These are phyloP conservation scores for Yamadazyma trypodendri DNA, from an alignment of 1,139 yeast species.

Conservation along the genomic window DNA sequence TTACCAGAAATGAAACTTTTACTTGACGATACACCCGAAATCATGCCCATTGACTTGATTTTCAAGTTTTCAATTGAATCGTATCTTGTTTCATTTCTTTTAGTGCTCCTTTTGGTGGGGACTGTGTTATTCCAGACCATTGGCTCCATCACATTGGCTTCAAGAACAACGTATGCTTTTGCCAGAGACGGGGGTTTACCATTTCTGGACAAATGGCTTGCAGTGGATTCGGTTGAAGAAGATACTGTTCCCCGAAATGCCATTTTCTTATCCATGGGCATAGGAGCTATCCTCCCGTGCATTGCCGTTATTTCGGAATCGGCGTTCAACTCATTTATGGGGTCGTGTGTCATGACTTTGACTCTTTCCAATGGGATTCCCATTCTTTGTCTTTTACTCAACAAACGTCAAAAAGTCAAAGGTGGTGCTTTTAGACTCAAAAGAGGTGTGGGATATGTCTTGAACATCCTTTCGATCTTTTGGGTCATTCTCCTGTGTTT, in stretches of 20 bases:
- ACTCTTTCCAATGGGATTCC: conserved; percentile 81
- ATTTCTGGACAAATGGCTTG: conserved; percentile 60
- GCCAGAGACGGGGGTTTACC: conserved; percentile 91
- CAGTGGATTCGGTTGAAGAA: conserved; percentile 59
- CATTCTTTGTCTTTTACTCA: conserved; percentile 58
- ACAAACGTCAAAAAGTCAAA: conserved; percentile 59
- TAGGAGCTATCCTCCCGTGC: conserved; percentile 60
- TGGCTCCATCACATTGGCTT: conserved; percentile 80
- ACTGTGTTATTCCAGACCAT: conserved; percentile 76
- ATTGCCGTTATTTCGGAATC: conserved; percentile 68
- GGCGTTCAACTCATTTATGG: conserved; percentile 83
- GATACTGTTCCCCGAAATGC: conserved; percentile 71
- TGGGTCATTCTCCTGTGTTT: conserved; percentile 64
- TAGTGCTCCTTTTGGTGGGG: conserved; percentile 66
- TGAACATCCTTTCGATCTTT: conserved; percentile 57
- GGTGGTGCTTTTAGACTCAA: conserved; percentile 73
- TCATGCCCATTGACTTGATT: conserved; percentile 64
- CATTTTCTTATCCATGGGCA: conserved; percentile 62
- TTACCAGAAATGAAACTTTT: conserved; percentile 61
- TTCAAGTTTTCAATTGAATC: conserved; percentile 72
- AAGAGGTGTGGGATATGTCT: conserved; percentile 57
- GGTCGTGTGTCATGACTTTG: conserved; percentile 78
- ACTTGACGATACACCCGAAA: conserved; percentile 60
- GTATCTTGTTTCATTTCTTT: conserved; percentile 61
- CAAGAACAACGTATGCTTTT: conserved; percentile 82